Evolutionary conservation across 805 yeast species (phyloP), one percentile per base, ranked within the genome.

Genomic region (Pichia nanzhaoensis): DNA sequence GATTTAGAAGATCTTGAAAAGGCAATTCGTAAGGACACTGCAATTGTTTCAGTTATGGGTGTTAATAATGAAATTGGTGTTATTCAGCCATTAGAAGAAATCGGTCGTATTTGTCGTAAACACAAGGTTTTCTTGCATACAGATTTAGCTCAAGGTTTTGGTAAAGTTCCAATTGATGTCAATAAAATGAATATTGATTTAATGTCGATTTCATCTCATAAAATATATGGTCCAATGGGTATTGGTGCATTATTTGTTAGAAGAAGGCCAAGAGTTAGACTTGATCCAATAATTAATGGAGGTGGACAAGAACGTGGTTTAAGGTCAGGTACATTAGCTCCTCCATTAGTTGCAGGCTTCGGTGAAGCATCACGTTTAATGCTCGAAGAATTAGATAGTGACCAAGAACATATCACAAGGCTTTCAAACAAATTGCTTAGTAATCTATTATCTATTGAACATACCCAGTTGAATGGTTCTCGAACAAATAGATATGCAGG

Each of bases 301-400:
- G 99, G 99, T 68, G 99, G 99, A 43, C 99, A 93, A 70, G 99
- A 93, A 70, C 84, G 99, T 71, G 99, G 99, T 48, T 73, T 93
- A 58, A 78, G 99, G 68, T 85, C 96, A 5, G 99, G 99, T 50
- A 93, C 99, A 24, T 75, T 93, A 61, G 90, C 99, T 4, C 95
- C 99, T n/a, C 95, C 98, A 19, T 73, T 89, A 59, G 86, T 91
- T 35, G 82, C 89, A 31, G 99, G 99, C 0, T 88, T 93, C 63
- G 99, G 99, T 51, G 98, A 93, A 67, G 99, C 99, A 28, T 93
- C 96, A 35, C 76, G 96, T 60, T 65, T 93, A 50, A 83, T 88
- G 75, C 65, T 63, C 44, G 67, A 71, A 55, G 99, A 93, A 61
- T 77, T 73, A 74, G 80, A 69, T 21, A 80, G 78, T 52, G 99